Conservation (phyloP, 1,284 basidiomycete species). For the Takashimella tepidaria region DNA sequence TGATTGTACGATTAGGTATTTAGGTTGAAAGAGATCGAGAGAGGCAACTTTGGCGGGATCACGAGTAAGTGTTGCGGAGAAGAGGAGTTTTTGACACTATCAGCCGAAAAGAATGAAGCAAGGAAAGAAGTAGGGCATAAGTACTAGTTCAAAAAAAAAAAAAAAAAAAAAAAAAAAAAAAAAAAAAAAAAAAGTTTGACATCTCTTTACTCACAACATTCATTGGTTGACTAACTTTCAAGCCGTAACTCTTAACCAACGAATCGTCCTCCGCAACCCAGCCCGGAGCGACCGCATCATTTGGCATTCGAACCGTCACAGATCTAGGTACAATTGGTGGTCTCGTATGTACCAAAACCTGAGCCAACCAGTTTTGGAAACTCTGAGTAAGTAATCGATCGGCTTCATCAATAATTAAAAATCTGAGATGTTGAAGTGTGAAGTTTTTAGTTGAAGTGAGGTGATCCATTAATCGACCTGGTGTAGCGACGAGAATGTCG, state of each 20-base stretch:
- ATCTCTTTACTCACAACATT: constrained; percentile 5
- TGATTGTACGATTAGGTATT: constrained; percentile 79
- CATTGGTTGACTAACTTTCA: background rate
- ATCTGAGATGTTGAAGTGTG: constrained; percentile 87
- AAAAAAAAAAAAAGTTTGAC: background rate
- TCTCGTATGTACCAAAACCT: constrained; percentile 67
- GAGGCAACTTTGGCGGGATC: constrained; percentile 89
- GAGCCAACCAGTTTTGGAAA: constrained; percentile 90
- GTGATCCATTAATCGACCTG: constrained; percentile 92
- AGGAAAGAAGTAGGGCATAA: too few relatives aligned
- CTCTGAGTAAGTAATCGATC: constrained; percentile 90
- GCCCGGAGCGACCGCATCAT: constrained; percentile 50
- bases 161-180: background rate
- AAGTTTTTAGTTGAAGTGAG: constrained; percentile 82
- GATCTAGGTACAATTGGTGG: constrained; percentile 43
- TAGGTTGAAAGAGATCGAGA: constrained; percentile 70
- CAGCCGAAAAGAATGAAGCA: constrained; percentile 23
- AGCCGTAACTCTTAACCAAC: constrained; percentile 13
- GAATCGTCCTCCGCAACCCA: constrained; percentile 44
- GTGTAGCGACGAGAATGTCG: constrained; percentile 92
- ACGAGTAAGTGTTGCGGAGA: constrained; percentile 91
- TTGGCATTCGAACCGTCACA: constrained; percentile 9
- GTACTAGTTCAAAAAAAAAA: too few relatives aligned
- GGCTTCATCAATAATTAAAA: constrained; percentile 94
- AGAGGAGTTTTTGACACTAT: constrained; percentile 91